Base-by-base conservation (phyloP, 331 rosid species). In the Quercus tomentella region DNA sequence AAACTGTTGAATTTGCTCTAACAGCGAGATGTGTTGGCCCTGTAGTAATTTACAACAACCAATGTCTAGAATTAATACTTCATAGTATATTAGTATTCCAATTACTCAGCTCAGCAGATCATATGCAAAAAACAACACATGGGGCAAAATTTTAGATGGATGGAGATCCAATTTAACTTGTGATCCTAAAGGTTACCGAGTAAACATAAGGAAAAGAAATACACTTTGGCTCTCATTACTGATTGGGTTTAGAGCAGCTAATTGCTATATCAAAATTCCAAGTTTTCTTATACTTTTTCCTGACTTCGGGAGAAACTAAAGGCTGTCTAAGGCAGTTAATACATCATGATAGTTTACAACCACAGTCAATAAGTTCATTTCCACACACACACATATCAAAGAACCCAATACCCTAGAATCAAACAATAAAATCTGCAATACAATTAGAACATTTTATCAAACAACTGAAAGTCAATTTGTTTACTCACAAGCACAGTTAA, bases 1-100 rank as follows among this genome's bases (percentile, higher is more conserved):
- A 68, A 92, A 89, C 83, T 92, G 98, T 82, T 94, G 97, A 85
- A 94, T 87, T 77, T 94, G 97, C 76, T 92, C 97, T 35, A 87
- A 43, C 45, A 94, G 79, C 28, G 97, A 91, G 82, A 94, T 88
- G 80, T 91, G 97, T 73, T 91, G 97, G 56, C 98, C 98, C 97
- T 94, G 88, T 68, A 83, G 28, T 35, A 45, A 43, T 63, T 55
- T 78, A 75, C 57, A 31, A 75, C 17, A 62, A 15, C 30, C 69
- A 28, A 15, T 62, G 4, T 23, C 23, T 72, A 45, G 15, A 74
- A 66, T 5, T 63, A 3, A 37, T 65, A 7, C 31, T 18, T 55
- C 56, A 21, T 23, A 23, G 56, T 74, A 11, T 9, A 5, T 1
- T 1, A 3, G 83, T 2, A 66, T 31, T 31, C 14, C 7, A 66